phyloP scores from a whole-genome alignment of 2,329 filamentous ascomycete species.

The Calonectria naviculata region DNA sequence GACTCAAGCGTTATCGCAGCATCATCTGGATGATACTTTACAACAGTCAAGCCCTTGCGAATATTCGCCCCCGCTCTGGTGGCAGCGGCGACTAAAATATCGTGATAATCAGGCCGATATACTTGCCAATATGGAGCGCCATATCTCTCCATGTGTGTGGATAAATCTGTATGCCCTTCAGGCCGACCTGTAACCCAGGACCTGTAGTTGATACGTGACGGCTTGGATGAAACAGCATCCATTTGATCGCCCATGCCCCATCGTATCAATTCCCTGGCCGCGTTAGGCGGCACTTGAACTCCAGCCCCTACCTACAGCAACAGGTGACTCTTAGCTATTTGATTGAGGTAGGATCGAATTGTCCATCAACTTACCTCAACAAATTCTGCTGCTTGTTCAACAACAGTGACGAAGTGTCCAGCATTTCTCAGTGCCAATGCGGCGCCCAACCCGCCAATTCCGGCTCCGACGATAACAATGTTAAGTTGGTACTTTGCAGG shows the following conservation, averaged over 20 bases:
- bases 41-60: slow-evolving; percentile 8
- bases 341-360: not conserved
- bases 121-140: slow-evolving; percentile 19
- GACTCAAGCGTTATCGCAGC: not conserved
- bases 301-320: slow-evolving; percentile 14
- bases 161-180: slow-evolving; percentile 4
- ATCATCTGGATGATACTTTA: not conserved
- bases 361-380: slow-evolving; percentile 1
- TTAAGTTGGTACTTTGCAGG: slow-evolving; percentile 1
- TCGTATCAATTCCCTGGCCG: slow-evolving; percentile 14
- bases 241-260: slow-evolving; percentile 20
- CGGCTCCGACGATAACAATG: slow-evolving; percentile 18
- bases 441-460: slow-evolving; percentile 17
- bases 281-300: slow-evolving; percentile 18
- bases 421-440: slow-evolving; percentile 10
- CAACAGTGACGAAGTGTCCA: slow-evolving; percentile 14
- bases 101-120: slow-evolving; percentile 16
- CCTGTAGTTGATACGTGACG: slow-evolving; percentile 15
- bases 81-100: slow-evolving; percentile 4
- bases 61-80: slow-evolving; percentile 1
- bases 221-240: slow-evolving; percentile 17
- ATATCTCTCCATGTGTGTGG: slow-evolving; percentile 3
- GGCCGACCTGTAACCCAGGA: slow-evolving; percentile 9
- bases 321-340: not conserved
- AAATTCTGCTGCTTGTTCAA: slow-evolving; percentile 21